Base-by-base conservation (phyloP, 2,329 filamentous ascomycete species). In the Fusarium sp. region DNA sequence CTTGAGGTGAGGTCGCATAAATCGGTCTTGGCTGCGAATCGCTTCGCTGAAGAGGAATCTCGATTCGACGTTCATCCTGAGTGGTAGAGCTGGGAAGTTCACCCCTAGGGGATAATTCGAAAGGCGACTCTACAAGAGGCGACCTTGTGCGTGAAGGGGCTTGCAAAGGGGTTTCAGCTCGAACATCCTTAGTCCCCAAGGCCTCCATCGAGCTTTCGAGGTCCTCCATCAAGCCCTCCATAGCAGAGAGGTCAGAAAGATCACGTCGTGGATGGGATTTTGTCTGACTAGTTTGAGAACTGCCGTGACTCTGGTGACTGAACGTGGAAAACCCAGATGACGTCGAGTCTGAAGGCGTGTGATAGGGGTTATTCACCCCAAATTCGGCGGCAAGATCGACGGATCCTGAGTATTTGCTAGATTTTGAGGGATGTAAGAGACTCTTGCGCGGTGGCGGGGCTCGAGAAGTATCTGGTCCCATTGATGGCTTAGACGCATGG, bases 251-350 rank as follows among this genome's bases (percentile, higher is more conserved):
- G 54, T 85, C 81, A 5, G 83, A 85, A 13, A 81, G 81, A 40
- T 83, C 82, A 33, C 81, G 80, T 18, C 80, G 71, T 13, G 62
- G 56, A 15, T 78, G 75, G 10, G 78, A 81, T 44, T 79, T 79
- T 10, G 78, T 73, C 11, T 80, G 79, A 58, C 79, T 81, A 18
- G 89, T 90, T 67, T 85, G 85, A 11, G 90, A 91, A 75, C 90
- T 92, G 2, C 86, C 82, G 65, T 87, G 87, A 73, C 89, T 89
- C 3, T 80, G 81, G 13, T 86, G 85, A 59, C 89, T 91, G 41
- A 85, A 87, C 2, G 85, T 86, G 4, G 91, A 93, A 46, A 86
- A 85, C 20, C 87, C 89, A 1, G 91, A 93, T 1, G 90, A 90
- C 30, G 87, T 86, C 4, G 91, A 93, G 65, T 88, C 86, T 2